Evolutionary conservation across 2,329 filamentous ascomycete species (phyloP), one percentile per base, ranked within the genome.

Genomic region (Paraphaeosphaeria sporulosa): DNA sequence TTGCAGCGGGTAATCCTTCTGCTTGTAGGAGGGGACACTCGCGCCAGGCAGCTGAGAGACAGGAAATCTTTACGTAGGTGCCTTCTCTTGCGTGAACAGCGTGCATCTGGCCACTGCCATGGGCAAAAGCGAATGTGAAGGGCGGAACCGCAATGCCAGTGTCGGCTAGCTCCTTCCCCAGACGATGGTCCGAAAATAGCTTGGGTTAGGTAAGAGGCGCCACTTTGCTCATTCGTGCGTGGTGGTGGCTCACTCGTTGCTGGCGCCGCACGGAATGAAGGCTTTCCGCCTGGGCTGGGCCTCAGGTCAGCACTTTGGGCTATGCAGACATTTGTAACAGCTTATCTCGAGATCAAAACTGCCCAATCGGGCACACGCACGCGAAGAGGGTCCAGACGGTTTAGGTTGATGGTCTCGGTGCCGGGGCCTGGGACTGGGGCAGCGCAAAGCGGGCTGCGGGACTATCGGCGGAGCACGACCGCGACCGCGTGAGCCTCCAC

Each of bases 111-210:
- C n/a, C n/a, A n/a, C n/a, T n/a, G n/a, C n/a, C n/a, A 38, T 13
- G 15, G 10, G 13, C 36, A 17, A 13, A 17, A 15, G 5, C 2
- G 36, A 38, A 21, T 3, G 48, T 61, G 64, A 66, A 66, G 64
- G 19, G 21, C 49, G 44, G 19, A 9, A 51, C 60, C 62, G 60
- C 55, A 46, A 63, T 56, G 27, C 54, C 50, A 19, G 62, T 64
- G 61, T 59, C 62, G 62, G 62, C 64, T 64, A 62, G 60, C 38
- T 38, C 44, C 6, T 52, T 27, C 51, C 59, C 46, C 51, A 54
- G 19, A 42, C 19, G 23, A 3, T 7, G 47, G 27, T 21, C 43
- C 54, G 21, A 58, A 58, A 54, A 48, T 36, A 43, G 52, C 44
- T 25, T 44, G 34, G 43, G 40, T 40, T 30, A 34, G 23, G 19